Conservation (phyloP, 2,329 filamentous ascomycete genomes). For the Reticulascus tulasneorum region DNA sequence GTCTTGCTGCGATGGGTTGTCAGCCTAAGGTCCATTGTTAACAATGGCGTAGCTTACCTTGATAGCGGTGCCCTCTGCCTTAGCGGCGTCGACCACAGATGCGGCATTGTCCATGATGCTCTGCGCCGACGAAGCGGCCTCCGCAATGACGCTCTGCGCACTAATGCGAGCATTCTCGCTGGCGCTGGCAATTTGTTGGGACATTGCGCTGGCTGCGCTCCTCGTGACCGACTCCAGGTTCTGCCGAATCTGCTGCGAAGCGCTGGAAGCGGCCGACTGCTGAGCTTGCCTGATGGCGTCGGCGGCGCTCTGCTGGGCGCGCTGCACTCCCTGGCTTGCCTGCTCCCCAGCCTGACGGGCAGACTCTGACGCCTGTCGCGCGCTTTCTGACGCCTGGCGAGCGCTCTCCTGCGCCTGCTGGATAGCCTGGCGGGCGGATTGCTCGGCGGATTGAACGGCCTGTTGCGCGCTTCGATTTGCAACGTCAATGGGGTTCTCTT, state of each 20-base stretch:
- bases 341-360: slow-evolving; percentile 17
- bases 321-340: slow-evolving; percentile 12
- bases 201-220: slow-evolving; percentile 23
- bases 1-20: slow-evolving; percentile 13
- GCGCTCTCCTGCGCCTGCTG: slow-evolving; percentile 18
- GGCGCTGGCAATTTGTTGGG: slow-evolving; percentile 22
- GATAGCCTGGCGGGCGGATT: slow-evolving; percentile 18
- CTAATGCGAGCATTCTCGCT: slow-evolving; percentile 13
- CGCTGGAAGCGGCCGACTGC: slow-evolving; percentile 18
- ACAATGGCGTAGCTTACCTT: slow-evolving; percentile 16
- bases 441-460: slow-evolving; percentile 10
- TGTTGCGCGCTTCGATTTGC: slow-evolving; percentile 13
- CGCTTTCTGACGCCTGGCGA: slow-evolving; percentile 19
- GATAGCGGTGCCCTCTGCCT: slow-evolving; percentile 25
- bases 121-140: slow-evolving; percentile 20
- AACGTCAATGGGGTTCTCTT: slow-evolving; percentile 9
- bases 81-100: slow-evolving; percentile 23
- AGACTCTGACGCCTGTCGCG: slow-evolving; percentile 14
- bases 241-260: slow-evolving; percentile 9
- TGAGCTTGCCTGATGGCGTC: slow-evolving; percentile 14
- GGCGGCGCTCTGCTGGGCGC: slow-evolving; percentile 15
- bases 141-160: slow-evolving; percentile 21
- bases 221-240: slow-evolving; percentile 20
- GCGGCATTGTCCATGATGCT: too few species aligned
- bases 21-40: neutral